Percentiles rank a stretch among this genome's conserved stretches.
These are phyloP conservation scores for Blastocystis sp. DNA, from an alignment of 352 stramenopile genomes.

Conservation along the genomic window DNA sequence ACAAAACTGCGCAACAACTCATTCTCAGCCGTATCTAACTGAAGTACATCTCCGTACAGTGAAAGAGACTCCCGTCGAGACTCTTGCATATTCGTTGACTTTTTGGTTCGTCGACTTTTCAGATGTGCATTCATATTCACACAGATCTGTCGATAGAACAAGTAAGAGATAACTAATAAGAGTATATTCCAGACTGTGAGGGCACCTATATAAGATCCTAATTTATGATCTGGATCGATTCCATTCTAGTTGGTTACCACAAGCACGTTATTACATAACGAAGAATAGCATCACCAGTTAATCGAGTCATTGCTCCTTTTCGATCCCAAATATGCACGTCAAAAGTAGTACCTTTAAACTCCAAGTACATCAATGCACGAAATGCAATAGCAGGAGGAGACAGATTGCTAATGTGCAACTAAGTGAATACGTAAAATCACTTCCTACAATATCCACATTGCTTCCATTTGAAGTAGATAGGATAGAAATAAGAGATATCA, in stretches of 20 bases:
- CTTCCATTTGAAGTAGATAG: background rate
- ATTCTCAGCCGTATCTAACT: background rate
- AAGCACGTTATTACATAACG: background rate
- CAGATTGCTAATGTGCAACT: background rate
- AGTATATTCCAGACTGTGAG: constrained; percentile 4
- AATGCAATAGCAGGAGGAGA: constrained; percentile 5
- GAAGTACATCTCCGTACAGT: background rate
- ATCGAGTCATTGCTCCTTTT: background rate
- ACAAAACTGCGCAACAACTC: background rate
- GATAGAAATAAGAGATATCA: constrained; percentile 4
- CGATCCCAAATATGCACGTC: constrained; percentile 16
- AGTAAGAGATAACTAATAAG: constrained; percentile 13
- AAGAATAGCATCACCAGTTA: constrained; percentile 19
- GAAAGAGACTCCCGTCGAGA: background rate
- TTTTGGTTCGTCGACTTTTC: background rate
- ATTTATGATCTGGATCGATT: background rate
- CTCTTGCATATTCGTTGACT: background rate
- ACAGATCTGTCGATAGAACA: constrained; percentile 1
- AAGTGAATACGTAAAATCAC: background rate
- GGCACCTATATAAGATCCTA: background rate
- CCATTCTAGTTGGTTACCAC: background rate
- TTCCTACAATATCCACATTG: background rate
- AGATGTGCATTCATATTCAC: constrained; percentile 3
- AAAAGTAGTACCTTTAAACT: constrained; percentile 19
- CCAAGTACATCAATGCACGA: constrained; percentile 18